Evolutionary conservation across 371 early-diverging fungal species (phyloP).

Genomic region (Actinomortierella wolfii): DNA sequence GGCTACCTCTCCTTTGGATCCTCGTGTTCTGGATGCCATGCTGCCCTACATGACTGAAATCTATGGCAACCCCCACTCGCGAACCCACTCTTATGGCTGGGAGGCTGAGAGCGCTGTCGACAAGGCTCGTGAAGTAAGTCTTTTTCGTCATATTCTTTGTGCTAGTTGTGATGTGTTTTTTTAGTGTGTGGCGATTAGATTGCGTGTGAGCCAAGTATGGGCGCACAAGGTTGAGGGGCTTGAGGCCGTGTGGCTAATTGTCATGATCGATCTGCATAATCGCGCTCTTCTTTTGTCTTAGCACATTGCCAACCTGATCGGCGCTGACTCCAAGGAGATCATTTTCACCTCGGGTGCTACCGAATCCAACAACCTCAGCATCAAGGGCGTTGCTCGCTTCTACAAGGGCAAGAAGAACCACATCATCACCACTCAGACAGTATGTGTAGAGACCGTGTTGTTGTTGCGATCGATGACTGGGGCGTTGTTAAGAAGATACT

Average conservation of each 20-base stretch:
- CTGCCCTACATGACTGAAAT: conserved; percentile 93
- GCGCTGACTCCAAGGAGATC: conserved; percentile 98
- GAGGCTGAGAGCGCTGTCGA: conserved; percentile 97
- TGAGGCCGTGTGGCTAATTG: no score
- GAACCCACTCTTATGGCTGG: conserved; percentile 99
- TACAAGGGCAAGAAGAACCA: conserved; percentile 95
- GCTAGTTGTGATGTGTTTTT: no score
- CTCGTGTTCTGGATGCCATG: conserved; percentile 98
- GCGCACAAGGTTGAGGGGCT: no score
- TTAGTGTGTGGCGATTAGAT: no score
- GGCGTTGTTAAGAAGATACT: no score
- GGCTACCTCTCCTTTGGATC: conserved; percentile 98
- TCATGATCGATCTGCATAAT: no score
- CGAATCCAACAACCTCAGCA: conserved; percentile 97
- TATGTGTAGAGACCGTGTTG: no score
- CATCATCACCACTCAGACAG: conserved; percentile 97
- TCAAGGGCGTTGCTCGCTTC: conserved; percentile 98
- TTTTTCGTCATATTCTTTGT: no score
- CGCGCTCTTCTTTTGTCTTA: no score
- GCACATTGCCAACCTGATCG: conserved; percentile 93
- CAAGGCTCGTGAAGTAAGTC: conserved; percentile 77
- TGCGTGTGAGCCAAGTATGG: neutral
- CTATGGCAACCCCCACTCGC: conserved; percentile 99
- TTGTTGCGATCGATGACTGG: no score
- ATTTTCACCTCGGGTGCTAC: conserved; percentile 99